Base-by-base conservation (phyloP, 345 rosid genomes). In the Salix koriyanagi region DNA sequence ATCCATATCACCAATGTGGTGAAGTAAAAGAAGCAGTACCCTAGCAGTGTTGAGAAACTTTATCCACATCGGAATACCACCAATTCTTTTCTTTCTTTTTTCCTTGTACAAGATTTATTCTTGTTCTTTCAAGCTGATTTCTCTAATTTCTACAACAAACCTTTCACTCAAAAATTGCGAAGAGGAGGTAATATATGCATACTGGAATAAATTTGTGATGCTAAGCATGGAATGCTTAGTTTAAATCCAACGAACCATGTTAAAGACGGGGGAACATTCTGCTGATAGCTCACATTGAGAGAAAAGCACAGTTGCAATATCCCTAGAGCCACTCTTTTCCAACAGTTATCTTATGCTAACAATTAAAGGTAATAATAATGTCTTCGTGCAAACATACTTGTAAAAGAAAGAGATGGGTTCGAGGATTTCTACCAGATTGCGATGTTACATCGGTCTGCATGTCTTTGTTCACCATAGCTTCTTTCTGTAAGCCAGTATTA, bases 401-500 rank as follows among this genome's bases (percentile, higher is more conserved):
- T 14, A 48, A 32, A n/a, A 64, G 46, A 52, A 62, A 46, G 56
- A 32, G 2, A 26, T 19, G 67, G n/a, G 39, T 28, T 16, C 48
- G 30, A 78, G 41, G 52, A 76, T 64, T 74, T 48, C 26, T 76
- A 69, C 65, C 54, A 70, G 64, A 70, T 76, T 62, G 80, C 34
- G 79, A 75, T 65, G 50, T 64, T 54, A 71, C 37, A 71, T 74
- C 28, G 15, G 69, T 65, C 50, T 67, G 73, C 25, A 28, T 6
- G 28, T 69, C 66, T 80, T 65, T 56, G 66, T 44, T 39, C 36
- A 34, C 41, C 65, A 70, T 74, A 76, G 82, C 84, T 79, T 74
- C 76, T 77, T 48, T 68, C 52, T 70, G 79, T 64, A 80, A 71
- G 70, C 71, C 71, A 81, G 74, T 34, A 68, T 56, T 70, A 75